phyloP scores from a whole-genome alignment of 2,329 filamentous ascomycete genomes.

The Aspergillus sp. region DNA sequence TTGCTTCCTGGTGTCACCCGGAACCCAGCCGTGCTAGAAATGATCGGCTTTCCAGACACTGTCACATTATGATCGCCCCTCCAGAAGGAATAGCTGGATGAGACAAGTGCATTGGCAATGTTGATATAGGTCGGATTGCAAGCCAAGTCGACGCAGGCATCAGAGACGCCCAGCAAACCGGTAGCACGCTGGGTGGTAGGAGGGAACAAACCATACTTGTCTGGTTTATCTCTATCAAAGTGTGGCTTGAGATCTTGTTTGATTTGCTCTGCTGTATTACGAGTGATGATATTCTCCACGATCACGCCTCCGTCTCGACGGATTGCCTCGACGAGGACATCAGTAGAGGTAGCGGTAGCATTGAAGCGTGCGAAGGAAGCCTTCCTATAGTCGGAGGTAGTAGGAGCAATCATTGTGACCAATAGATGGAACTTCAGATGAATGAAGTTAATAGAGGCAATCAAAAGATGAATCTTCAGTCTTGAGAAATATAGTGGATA shows the following conservation, averaged over 20 bases:
- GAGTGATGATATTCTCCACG: constrained; percentile 39
- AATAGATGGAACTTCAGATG: too few relatives aligned
- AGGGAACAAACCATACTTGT: constrained; percentile 46
- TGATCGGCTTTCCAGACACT: constrained; percentile 40
- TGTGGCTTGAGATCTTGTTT: constrained; percentile 41
- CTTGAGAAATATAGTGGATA: too few relatives aligned
- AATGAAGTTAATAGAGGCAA: too few relatives aligned
- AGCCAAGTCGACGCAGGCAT: constrained; percentile 42
- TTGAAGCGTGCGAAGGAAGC: neutral
- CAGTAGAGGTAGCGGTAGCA: neutral
- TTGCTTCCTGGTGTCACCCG: constrained; percentile 39
- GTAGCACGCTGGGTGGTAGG: constrained; percentile 44
- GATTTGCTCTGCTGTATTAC: constrained; percentile 38
- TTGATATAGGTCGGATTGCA: constrained; percentile 40
- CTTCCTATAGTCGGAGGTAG: neutral
- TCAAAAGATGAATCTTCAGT: too few relatives aligned
- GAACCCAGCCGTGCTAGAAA: constrained; percentile 41
- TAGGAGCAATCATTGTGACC: neutral
- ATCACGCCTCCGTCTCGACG: constrained; percentile 15
- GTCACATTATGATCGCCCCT: constrained; percentile 34
- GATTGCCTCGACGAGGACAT: neutral
- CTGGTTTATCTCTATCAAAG: constrained; percentile 41
- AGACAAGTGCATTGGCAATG: constrained; percentile 39
- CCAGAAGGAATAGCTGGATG: constrained; percentile 43
- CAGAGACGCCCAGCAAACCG: constrained; percentile 42